Evolutionary conservation across 768 basidiomycete genomes (phyloP).

Genomic region (Infundibulicybe gibba): DNA sequence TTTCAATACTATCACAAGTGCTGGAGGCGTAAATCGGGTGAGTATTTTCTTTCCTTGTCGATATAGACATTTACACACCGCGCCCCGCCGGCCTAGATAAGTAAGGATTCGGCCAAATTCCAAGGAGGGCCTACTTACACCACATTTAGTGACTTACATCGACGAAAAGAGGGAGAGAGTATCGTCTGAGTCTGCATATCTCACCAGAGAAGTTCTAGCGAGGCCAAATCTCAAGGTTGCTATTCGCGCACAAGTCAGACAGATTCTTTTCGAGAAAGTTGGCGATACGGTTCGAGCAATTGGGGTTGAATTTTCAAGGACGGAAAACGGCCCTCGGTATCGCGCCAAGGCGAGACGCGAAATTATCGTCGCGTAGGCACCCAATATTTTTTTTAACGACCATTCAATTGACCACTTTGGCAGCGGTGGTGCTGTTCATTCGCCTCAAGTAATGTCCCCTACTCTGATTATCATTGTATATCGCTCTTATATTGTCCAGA

Average conservation of each 20-base stretch:
- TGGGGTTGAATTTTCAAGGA: conserved; percentile 57
- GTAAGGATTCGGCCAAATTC: conserved; percentile 22
- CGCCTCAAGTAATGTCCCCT: conserved; percentile 39
- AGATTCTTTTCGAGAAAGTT: conserved; percentile 48
- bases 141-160: conserved; percentile 60
- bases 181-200: conserved; percentile 63
- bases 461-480: background rate
- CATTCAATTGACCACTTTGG: background rate
- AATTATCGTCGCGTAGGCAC: conserved; percentile 55
- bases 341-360: conserved; percentile 50
- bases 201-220: conserved; percentile 58
- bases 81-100: conserved; percentile 28
- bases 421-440: conserved; percentile 59
- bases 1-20: conserved; percentile 53
- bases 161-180: conserved; percentile 48
- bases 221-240: conserved; percentile 65
- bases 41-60: conserved; percentile 7
- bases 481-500: conserved; percentile 25
- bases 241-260: conserved; percentile 52
- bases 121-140: conserved; percentile 1
- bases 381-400: conserved; percentile 3
- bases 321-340: conserved; percentile 32
- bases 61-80: too few species aligned
- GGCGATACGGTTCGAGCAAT: conserved; percentile 41
- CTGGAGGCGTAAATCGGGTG: conserved; percentile 54